phyloP scores from a whole-genome alignment of 2,329 filamentous ascomycete genomes.

The Penicillium sp. region DNA sequence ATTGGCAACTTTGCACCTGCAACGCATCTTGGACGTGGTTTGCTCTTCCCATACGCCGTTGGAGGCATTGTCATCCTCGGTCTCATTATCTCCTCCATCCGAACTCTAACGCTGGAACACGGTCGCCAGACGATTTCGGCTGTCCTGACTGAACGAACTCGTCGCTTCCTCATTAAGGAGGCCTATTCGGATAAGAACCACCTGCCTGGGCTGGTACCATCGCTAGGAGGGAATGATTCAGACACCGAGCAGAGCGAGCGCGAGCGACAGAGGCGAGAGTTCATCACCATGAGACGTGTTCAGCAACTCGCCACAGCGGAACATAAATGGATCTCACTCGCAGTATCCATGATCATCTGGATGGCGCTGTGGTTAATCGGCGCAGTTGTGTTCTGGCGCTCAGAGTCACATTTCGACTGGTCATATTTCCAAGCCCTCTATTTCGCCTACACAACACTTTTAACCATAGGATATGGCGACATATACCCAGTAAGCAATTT shows the following conservation, averaged over 20 bases:
- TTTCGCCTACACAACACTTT: conserved; percentile 36
- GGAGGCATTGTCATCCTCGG: conserved; percentile 35
- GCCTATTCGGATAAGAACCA: conserved; percentile 15
- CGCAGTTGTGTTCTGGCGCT: conserved; percentile 34
- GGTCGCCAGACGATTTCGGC: conserved; percentile 36
- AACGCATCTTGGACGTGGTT: conserved; percentile 31
- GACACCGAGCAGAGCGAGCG: conserved; percentile 10
- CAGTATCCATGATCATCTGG: conserved; percentile 36
- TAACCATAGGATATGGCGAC: conserved; percentile 42
- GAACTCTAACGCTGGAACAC: conserved; percentile 36
- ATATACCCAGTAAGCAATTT: conserved; percentile 31
- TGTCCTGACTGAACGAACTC: conserved; percentile 33
- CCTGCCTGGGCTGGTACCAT: conserved; percentile 14
- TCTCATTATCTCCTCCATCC: conserved; percentile 34
- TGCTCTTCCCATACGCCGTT: conserved; percentile 35
- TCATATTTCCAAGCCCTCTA: conserved; percentile 38
- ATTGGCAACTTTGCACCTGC: conserved; percentile 30
- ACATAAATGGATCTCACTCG: conserved; percentile 41
- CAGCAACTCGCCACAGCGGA: conserved; percentile 40
- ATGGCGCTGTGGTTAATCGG: conserved; percentile 43
- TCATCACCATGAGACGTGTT: conserved; percentile 46
- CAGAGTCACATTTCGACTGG: conserved; percentile 31
- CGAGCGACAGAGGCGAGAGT: conserved; percentile 32
- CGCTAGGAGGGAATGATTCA: conserved; percentile 9
- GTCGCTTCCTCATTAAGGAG: conserved; percentile 27